phyloP scores from a whole-genome alignment of 257 asterid genomes.

The Osmanthus fragrans region DNA sequence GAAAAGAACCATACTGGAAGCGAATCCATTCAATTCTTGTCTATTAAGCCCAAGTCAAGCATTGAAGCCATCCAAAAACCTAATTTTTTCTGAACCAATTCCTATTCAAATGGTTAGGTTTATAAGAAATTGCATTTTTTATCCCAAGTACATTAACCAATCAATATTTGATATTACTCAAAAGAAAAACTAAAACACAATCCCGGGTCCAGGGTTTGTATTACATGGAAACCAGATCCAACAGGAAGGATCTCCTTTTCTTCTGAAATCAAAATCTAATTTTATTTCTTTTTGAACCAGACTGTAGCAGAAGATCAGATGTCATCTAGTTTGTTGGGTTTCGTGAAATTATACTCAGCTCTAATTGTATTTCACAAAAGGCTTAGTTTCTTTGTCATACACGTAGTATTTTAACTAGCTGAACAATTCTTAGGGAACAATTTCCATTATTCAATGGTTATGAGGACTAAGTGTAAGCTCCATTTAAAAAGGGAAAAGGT shows the following conservation, averaged over 20 bases:
- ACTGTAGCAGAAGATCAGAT: not conserved
- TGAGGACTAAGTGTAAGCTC: not conserved
- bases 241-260: not conserved
- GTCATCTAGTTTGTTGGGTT: not conserved
- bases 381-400: not conserved
- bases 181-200: not conserved
- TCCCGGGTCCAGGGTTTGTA: not conserved
- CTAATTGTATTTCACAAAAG: not conserved
- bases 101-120: not conserved
- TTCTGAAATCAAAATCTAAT: not conserved
- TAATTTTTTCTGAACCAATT: not conserved
- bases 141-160: not conserved
- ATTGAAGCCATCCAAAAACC: not conserved
- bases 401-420: not conserved
- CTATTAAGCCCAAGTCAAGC: not conserved
- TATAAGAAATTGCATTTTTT: not conserved
- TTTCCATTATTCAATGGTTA: not conserved
- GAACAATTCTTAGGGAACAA: not conserved
- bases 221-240: not conserved
- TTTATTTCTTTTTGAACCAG: not conserved
- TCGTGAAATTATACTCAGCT: not conserved
- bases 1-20: not conserved
- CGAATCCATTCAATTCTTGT: not conserved
- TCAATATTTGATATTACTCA: not conserved
- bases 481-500: not conserved